A percentile compares a stretch with the other conserved stretches of the same genome.
Conservation (phyloP, 2,329 filamentous ascomycete species). For the Trichoderma sp. region DNA sequence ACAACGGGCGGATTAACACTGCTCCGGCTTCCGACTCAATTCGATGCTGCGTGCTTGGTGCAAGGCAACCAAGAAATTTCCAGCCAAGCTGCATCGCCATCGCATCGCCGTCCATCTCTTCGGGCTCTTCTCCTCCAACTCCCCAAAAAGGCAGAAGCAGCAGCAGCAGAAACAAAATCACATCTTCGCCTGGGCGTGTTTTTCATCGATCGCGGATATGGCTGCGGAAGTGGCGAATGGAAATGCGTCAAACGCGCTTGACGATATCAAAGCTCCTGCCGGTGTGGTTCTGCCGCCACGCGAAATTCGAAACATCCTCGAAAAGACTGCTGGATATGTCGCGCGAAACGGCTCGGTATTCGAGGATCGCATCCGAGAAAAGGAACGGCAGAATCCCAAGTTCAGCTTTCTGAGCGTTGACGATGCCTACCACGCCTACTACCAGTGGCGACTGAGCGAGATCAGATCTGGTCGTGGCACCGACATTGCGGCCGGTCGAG, state of each 20-base stretch:
- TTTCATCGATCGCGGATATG: constrained; percentile 27
- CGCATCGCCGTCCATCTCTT: neutral
- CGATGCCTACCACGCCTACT: constrained; percentile 87
- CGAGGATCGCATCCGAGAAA: constrained; percentile 82
- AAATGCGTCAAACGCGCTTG: constrained; percentile 54
- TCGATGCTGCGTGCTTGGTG: neutral
- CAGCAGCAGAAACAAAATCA: neutral
- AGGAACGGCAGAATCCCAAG: constrained; percentile 81
- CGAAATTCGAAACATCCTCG: constrained; percentile 80
- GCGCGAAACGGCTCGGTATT: constrained; percentile 68
- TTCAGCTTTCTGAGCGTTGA: constrained; percentile 81
- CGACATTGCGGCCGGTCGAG: constrained; percentile 72
- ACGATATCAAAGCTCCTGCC: constrained; percentile 74
- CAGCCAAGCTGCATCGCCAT: constrained; percentile 5
- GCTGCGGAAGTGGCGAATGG: constrained; percentile 49
- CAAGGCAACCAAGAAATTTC: constrained; percentile 21
- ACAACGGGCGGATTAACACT: neutral
- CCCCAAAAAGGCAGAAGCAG: neutral
- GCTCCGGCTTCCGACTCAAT: constrained; percentile 1
- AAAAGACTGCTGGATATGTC: constrained; percentile 94
- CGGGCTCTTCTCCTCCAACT: neutral
- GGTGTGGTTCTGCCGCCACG: constrained; percentile 88
- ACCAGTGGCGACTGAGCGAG: constrained; percentile 86
- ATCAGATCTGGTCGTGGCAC: constrained; percentile 83
- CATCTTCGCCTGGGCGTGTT: too few species aligned